Evolutionary conservation across 192 early-diverging fungal species (phyloP).

Genomic region (Coemansia sp.): DNA sequence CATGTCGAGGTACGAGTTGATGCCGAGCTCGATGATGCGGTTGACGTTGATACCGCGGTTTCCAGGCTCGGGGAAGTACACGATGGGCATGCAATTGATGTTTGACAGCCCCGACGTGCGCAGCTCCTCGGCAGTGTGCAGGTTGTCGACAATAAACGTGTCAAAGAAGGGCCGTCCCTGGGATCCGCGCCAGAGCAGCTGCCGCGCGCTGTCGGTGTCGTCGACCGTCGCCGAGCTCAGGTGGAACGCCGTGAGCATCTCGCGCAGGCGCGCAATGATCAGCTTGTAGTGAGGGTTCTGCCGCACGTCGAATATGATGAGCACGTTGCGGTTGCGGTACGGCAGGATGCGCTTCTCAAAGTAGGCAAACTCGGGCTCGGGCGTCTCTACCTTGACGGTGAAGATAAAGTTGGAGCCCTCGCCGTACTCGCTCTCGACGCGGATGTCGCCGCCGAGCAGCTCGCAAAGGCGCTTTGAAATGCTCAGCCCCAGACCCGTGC

Average conservation of each 20-base stretch:
- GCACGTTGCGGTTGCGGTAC: conserved; percentile 61
- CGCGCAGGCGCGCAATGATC: conserved; percentile 37
- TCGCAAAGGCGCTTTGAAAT: conserved; percentile 76
- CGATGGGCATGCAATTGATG: conserved; percentile 69
- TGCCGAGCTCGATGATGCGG: conserved; percentile 58
- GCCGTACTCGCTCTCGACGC: conserved; percentile 71
- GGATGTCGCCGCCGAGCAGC: conserved; percentile 74
- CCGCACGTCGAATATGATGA: conserved; percentile 59
- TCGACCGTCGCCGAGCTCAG: conserved; percentile 55
- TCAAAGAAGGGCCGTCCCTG: conserved; percentile 54
- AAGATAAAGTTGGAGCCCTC: conserved; percentile 77
- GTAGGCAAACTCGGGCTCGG: conserved; percentile 21
- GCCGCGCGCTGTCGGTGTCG: conserved; percentile 19
- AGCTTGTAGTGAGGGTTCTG: conserved; percentile 30
- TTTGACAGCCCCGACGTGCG: conserved; percentile 39
- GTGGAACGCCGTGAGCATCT: conserved; percentile 52
- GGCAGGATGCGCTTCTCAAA: conserved; percentile 52
- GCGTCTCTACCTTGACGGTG: conserved; percentile 57
- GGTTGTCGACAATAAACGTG: conserved; percentile 63
- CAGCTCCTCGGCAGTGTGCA: conserved; percentile 59
- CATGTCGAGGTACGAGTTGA: conserved; percentile 68
- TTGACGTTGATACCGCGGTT: conserved; percentile 29
- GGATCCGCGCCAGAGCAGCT: conserved; percentile 35
- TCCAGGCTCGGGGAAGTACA: conserved; percentile 53
- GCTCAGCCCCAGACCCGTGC: conserved; percentile 80